Evolutionary conservation across 2,329 filamentous ascomycete species (phyloP).

Genomic region (Xylaria sp.): DNA sequence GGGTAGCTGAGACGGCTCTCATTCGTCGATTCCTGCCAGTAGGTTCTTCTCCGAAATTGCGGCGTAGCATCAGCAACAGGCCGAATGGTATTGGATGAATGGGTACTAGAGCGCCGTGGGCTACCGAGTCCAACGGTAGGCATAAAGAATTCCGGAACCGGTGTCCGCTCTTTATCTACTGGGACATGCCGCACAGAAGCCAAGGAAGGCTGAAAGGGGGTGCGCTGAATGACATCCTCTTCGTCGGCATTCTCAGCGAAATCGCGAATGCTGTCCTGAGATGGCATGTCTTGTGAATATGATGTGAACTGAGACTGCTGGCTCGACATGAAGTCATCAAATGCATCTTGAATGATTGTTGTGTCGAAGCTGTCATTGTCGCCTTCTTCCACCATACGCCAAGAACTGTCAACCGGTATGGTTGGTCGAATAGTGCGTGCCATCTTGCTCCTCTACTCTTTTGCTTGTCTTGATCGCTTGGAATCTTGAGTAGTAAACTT

Average conservation of each 20-base stretch:
- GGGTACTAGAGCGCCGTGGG: slow-evolving; percentile 44
- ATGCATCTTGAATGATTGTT: slow-evolving; percentile 54
- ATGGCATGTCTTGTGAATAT: slow-evolving; percentile 50
- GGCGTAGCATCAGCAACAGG: slow-evolving; percentile 38
- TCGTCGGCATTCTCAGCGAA: slow-evolving; percentile 60
- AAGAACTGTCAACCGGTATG: slow-evolving; percentile 59
- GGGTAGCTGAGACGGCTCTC: slow-evolving; percentile 28
- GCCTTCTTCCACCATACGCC: slow-evolving; percentile 64
- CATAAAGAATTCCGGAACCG: slow-evolving; percentile 61
- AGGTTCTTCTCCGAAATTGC: slow-evolving; percentile 39
- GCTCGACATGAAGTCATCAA: slow-evolving; percentile 50
- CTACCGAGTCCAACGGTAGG: slow-evolving; percentile 52
- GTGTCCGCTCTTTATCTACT: slow-evolving; percentile 45
- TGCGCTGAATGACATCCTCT: slow-evolving; percentile 59
- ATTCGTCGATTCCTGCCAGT: slow-evolving; percentile 28
- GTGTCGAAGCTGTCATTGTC: slow-evolving; percentile 67
- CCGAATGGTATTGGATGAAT: slow-evolving; percentile 44
- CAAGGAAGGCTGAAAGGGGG: slow-evolving; percentile 61
- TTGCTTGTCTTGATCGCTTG: background rate
- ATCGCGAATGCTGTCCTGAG: slow-evolving; percentile 62
- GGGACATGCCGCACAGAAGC: slow-evolving; percentile 37
- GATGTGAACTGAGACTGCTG: slow-evolving; percentile 56
- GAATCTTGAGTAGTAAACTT: background rate
- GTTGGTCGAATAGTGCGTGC: slow-evolving; percentile 31
- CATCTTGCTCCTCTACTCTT: slow-evolving; percentile 25